phyloP scores from a whole-genome alignment of 257 asterid species.

The Echium plantagineum region DNA sequence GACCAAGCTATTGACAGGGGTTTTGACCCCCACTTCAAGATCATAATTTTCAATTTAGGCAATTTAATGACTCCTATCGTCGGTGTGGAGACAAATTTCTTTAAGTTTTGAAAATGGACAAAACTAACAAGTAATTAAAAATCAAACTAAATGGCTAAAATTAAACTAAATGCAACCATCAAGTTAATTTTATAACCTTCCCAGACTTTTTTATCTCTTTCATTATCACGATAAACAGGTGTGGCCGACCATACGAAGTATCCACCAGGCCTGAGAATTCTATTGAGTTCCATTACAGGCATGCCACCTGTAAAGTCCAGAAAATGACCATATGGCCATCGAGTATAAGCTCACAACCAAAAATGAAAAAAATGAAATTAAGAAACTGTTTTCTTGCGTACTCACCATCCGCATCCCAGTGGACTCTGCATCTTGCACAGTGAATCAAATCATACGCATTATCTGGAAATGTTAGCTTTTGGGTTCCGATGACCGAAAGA shows the following conservation, averaged over 20 bases:
- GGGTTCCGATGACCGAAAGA: slow-evolving; percentile 84
- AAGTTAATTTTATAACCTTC: slow-evolving; percentile 33
- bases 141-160: background rate
- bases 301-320: slow-evolving; percentile 60
- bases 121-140: too few species aligned
- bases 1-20: too few species aligned
- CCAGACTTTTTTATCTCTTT: slow-evolving; percentile 64
- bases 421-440: slow-evolving; percentile 96
- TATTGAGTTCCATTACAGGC: slow-evolving; percentile 83
- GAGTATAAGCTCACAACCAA: background rate
- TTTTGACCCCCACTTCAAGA: too few species aligned
- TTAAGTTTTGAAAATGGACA: too few species aligned
- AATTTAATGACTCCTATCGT: too few species aligned
- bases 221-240: slow-evolving; percentile 70
- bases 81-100: too few species aligned
- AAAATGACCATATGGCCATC: slow-evolving; percentile 7
- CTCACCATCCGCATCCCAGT: slow-evolving; percentile 90
- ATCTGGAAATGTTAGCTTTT: slow-evolving; percentile 70
- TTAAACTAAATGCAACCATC: background rate
- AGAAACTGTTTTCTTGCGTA: background rate
- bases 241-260: slow-evolving; percentile 94
- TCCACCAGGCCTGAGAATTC: slow-evolving; percentile 96
- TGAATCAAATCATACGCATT: slow-evolving; percentile 75
- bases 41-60: too few species aligned
- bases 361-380: slow-evolving; percentile 8